A percentile compares a stretch with the other conserved stretches of the same genome.
phyloP scores from a whole-genome alignment of 768 basidiomycete species.

The Boletus huronensis region DNA sequence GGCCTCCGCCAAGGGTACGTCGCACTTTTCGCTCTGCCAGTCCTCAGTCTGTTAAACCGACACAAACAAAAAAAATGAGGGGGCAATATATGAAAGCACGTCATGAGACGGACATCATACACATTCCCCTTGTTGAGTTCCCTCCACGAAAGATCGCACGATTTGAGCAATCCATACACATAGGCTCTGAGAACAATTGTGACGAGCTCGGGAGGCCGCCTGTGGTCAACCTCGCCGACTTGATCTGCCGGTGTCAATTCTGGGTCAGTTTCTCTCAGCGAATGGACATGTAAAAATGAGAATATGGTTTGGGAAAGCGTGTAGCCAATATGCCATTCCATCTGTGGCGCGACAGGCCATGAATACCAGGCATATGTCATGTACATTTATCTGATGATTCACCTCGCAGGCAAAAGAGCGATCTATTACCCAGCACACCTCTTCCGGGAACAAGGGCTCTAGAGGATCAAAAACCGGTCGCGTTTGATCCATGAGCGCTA shows the following conservation, averaged over 20 bases:
- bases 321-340: conserved; percentile 84
- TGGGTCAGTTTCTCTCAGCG: conserved; percentile 57
- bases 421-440: conserved; percentile 88
- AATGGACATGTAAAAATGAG: conserved; percentile 72
- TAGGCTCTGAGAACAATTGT: conserved; percentile 65
- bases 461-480: conserved; percentile 60
- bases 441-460: conserved; percentile 63
- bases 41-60: conserved; percentile 63
- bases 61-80: conserved; percentile 10
- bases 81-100: conserved; percentile 8
- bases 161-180: conserved; percentile 70
- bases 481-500: conserved; percentile 43
- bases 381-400: conserved; percentile 23
- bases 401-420: conserved; percentile 77
- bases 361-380: conserved; percentile 10
- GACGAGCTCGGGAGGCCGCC: conserved; percentile 59
- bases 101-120: conserved; percentile 60
- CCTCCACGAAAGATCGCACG: conserved; percentile 77
- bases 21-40: conserved; percentile 88
- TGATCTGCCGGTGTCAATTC: conserved; percentile 38
- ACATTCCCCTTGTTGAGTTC: conserved; percentile 75
- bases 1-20: conserved; percentile 68
- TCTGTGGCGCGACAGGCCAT: conserved; percentile 42
- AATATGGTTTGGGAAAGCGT: conserved; percentile 84
- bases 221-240: conserved; percentile 33